A percentile compares a stretch with the other conserved stretches of the same genome.
These are phyloP conservation scores for Aspergillus sclerotiicarbonarius DNA, from an alignment of 495 filamentous ascomycete genomes.

Conservation along the genomic window DNA sequence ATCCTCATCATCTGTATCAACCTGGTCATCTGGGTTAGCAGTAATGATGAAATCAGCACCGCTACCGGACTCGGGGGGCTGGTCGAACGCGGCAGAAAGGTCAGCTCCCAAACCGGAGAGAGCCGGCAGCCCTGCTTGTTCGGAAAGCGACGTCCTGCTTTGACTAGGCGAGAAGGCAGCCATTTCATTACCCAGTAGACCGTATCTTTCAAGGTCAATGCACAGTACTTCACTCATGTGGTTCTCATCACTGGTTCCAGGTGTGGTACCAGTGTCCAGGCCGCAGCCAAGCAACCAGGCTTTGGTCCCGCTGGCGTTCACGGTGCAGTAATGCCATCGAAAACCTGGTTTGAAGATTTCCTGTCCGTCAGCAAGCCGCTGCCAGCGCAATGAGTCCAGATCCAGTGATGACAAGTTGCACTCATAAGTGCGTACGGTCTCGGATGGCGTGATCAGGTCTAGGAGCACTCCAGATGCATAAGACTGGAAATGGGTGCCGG, in stretches of 20 bases:
- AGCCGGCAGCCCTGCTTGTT: slow-evolving; percentile 42
- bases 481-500: slow-evolving; percentile 90
- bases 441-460: slow-evolving; percentile 90
- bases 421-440: slow-evolving; percentile 76
- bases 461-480: slow-evolving; percentile 90
- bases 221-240: slow-evolving; percentile 91
- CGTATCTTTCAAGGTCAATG: slow-evolving; percentile 83
- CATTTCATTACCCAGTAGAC: slow-evolving; percentile 78
- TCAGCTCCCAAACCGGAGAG: slow-evolving; percentile 73
- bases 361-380: slow-evolving; percentile 85
- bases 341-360: slow-evolving; percentile 87
- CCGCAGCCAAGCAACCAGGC: slow-evolving; percentile 94
- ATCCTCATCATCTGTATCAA: slow-evolving; percentile 56
- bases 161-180: slow-evolving; percentile 57
- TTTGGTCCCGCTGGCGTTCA: slow-evolving; percentile 89
- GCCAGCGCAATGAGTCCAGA: slow-evolving; percentile 82
- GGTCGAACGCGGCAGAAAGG: slow-evolving; percentile 80
- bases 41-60: slow-evolving; percentile 85
- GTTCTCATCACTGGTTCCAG: slow-evolving; percentile 67
- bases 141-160: slow-evolving; percentile 52
- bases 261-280: slow-evolving; percentile 57
- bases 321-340: slow-evolving; percentile 95
- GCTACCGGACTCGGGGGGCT: slow-evolving; percentile 71
- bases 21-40: slow-evolving; percentile 66
- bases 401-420: slow-evolving; percentile 89